A percentile compares a stretch with the other conserved stretches of the same genome.
These are phyloP conservation scores for Leccinum imitatum DNA, from an alignment of 768 basidiomycete species.

Conservation along the genomic window DNA sequence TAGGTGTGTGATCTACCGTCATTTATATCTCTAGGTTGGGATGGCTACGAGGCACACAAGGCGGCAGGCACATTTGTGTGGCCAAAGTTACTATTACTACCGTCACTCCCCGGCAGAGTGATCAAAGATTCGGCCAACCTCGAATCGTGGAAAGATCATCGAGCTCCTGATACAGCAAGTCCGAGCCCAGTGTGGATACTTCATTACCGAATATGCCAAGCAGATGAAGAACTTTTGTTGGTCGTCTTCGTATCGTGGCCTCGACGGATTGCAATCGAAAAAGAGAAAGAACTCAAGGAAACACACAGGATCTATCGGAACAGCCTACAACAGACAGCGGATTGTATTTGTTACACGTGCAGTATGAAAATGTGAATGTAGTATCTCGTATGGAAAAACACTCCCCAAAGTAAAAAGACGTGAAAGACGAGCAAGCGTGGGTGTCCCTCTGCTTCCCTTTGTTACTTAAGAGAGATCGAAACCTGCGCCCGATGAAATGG, in stretches of 20 bases:
- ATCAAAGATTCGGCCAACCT: too few relatives aligned
- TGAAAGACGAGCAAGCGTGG: too few relatives aligned
- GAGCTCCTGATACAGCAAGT: too few relatives aligned
- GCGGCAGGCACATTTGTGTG: too few relatives aligned
- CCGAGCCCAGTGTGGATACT: too few relatives aligned
- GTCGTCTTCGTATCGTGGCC: background rate
- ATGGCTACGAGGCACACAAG: background rate
- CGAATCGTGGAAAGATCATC: too few relatives aligned
- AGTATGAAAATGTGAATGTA: background rate
- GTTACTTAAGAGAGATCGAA: slow-evolving; percentile 85
- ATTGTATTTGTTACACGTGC: slow-evolving; percentile 8
- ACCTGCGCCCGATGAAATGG: slow-evolving; percentile 84
- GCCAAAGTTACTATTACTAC: too few relatives aligned
- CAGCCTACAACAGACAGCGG: slow-evolving; percentile 1
- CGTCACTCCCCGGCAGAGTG: too few relatives aligned
- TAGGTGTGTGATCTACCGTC: background rate
- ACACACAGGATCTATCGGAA: slow-evolving; percentile 17
- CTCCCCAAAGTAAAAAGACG: background rate
- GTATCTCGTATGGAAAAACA: background rate
- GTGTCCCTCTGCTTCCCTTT: background rate
- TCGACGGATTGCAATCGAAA: background rate
- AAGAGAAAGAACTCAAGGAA: background rate
- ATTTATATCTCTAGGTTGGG: background rate
- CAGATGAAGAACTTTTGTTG: too few relatives aligned
- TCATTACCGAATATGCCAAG: too few relatives aligned